These are phyloP conservation scores for Pythium biforme DNA, from an alignment of 352 stramenopile genomes.

Conservation along the genomic window DNA sequence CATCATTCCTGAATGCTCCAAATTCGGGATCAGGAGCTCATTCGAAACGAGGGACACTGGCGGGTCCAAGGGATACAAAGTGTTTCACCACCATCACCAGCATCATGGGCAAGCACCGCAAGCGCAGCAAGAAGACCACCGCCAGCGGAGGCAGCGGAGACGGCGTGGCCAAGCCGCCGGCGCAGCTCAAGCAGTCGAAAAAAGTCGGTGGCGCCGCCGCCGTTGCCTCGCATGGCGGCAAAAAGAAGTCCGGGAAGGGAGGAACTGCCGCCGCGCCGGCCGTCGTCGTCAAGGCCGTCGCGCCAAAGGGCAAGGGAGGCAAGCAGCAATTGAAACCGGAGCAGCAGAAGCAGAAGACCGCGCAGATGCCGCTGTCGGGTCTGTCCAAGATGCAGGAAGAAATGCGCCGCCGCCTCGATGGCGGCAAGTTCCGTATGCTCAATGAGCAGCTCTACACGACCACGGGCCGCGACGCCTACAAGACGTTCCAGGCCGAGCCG, in stretches of 20 bases:
- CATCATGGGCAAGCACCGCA: constrained; percentile 25
- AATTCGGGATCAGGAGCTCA: not conserved
- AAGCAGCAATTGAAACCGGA: constrained; percentile 31
- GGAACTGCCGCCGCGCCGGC: not conserved
- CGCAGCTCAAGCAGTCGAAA: constrained; percentile 25
- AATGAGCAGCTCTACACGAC: constrained; percentile 99
- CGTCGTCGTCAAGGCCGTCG: constrained; percentile 17
- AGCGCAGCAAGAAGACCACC: constrained; percentile 30
- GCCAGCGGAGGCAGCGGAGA: not conserved
- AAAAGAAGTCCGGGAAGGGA: constrained; percentile 16
- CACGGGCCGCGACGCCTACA: constrained; percentile 87
- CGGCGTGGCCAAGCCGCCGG: constrained; percentile 13
- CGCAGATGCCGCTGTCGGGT: constrained; percentile 23
- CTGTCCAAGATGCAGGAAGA: constrained; percentile 68
- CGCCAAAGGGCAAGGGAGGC: constrained; percentile 19
- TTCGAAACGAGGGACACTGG: constrained; percentile 9
- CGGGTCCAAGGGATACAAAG: constrained; percentile 14
- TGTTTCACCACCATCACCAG: not conserved
- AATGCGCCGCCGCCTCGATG: constrained; percentile 90
- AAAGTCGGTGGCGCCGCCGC: constrained; percentile 5
- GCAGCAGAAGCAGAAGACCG: constrained; percentile 26
- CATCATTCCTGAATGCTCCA: constrained; percentile 1
- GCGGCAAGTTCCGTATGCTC: constrained; percentile 96
- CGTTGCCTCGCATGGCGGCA: constrained; percentile 6
- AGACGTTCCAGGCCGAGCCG: constrained; percentile 92